A percentile compares a stretch with the other conserved stretches of the same genome.
phyloP scores from a whole-genome alignment of 352 stramenopile species.

The Pythium brassicae region DNA sequence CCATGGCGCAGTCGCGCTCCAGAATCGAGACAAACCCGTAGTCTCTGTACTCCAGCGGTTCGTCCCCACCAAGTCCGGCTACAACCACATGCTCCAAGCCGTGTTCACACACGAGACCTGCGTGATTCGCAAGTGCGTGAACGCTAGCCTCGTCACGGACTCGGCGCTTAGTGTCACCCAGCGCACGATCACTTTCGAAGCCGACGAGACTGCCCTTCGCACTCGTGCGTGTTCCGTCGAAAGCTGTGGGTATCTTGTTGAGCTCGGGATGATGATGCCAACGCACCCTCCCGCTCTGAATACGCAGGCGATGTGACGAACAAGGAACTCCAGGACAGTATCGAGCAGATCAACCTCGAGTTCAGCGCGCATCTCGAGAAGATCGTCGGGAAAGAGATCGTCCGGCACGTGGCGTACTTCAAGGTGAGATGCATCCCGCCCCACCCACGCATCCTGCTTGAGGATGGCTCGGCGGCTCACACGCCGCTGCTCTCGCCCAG shows the following conservation, averaged over 20 bases:
- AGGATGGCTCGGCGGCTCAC: no score
- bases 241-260: no score
- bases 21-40: constrained; percentile 44
- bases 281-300: background rate
- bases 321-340: constrained; percentile 33
- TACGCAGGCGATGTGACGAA: constrained; percentile 43
- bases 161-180: constrained; percentile 25
- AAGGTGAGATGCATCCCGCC: constrained; percentile 30
- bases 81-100: constrained; percentile 63
- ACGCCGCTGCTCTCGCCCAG: constrained; percentile 14
- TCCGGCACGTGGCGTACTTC: constrained; percentile 57
- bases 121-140: constrained; percentile 59
- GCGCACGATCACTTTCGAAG: constrained; percentile 63
- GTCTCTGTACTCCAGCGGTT: constrained; percentile 65
- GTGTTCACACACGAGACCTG: constrained; percentile 63
- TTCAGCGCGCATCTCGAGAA: constrained; percentile 50
- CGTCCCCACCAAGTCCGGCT: constrained; percentile 59
- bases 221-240: constrained; percentile 25
- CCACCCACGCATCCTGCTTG: no score
- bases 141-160: constrained; percentile 42
- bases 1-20: constrained; percentile 12
- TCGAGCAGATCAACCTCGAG: constrained; percentile 56
- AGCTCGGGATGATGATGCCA: no score
- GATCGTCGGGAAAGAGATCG: constrained; percentile 60
- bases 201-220: constrained; percentile 32